Base-by-base conservation (phyloP, 2,329 filamentous ascomycete species). In the Talaromyces funiculosus region DNA sequence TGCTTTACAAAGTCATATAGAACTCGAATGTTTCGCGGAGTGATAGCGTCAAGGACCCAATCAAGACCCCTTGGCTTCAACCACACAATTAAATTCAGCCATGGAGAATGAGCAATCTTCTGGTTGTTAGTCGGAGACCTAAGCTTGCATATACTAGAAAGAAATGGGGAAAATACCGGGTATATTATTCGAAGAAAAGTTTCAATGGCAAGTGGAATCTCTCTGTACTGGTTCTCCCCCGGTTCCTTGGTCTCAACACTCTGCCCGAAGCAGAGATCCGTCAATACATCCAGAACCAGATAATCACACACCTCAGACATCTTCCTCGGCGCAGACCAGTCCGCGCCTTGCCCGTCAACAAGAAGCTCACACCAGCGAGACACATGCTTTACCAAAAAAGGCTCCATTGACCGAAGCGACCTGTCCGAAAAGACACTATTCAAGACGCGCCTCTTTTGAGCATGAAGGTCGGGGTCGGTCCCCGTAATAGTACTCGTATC, bases 51-150 rank as follows among this genome's bases (percentile, higher is more conserved):
- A 47, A 60, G 47, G 1, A 60, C 18, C 38, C 49, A 35, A 31
- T 60, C 57, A 1, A 60, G 57, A 12, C 57, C 57, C 14, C 57
- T 51, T 42, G 57, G 57, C 38, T 60, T 60, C n/a, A 60, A 26
- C 57, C 57, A 60, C 9, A 60, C 16, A n/a, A 53, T 29, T 8
- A 54, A 40, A 42, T 53, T 26, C 18, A 60, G 35, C 26, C 53
- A 55, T n/a, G 57, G 57, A 14, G 57, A 60, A 40, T 51, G 56
- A 40, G 31, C 31, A 18, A 58, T 51, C 43, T 58, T 38, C 20
- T 31, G 5, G 31, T 8, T 18, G 22, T 58, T 26, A 58, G 18
- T 22, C 9, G n/a, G 20, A n/a, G 29, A 10, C 8, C 54, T 20
- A n/a, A 38, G 18, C n/a, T 42, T 42, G 38, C 18, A 22, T 5